These are phyloP conservation scores for Phaeophleospora eucalypticola DNA, from an alignment of 2,329 filamentous ascomycete genomes.

Conservation along the genomic window DNA sequence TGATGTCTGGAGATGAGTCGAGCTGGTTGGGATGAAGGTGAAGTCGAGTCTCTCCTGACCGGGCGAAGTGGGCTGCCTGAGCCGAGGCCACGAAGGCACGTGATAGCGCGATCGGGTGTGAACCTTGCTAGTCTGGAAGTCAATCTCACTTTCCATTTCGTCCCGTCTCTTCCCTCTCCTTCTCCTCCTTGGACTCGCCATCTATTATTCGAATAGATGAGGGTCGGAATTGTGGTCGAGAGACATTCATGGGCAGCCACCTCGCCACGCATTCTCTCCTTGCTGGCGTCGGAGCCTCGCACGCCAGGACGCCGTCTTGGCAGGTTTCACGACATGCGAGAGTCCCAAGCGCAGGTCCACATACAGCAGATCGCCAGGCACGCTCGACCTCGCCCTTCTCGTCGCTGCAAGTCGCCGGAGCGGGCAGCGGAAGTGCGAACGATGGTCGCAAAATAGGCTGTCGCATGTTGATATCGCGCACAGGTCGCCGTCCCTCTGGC, in stretches of 20 bases:
- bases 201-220: too few species aligned
- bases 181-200: not conserved
- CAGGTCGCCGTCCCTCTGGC: too few species aligned
- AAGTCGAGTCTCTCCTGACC: not conserved
- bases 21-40: too few species aligned
- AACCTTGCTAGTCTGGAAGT: not conserved
- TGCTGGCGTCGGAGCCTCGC: not conserved
- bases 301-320: constrained; percentile 2
- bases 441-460: too few species aligned
- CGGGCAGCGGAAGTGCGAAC: not conserved
- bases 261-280: not conserved
- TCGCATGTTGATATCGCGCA: too few species aligned
- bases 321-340: not conserved
- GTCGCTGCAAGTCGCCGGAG: not conserved
- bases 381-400: not conserved
- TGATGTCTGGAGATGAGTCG: too few species aligned
- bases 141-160: not conserved
- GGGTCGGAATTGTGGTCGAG: not conserved
- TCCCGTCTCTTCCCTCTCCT: not conserved
- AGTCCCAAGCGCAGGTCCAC: not conserved
- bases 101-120: not conserved
- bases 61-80: not conserved
- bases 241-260: not conserved
- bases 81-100: not conserved
- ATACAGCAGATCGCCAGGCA: not conserved